Conservation (phyloP, 23 red algal species). For the Agarophyton chilense region DNA sequence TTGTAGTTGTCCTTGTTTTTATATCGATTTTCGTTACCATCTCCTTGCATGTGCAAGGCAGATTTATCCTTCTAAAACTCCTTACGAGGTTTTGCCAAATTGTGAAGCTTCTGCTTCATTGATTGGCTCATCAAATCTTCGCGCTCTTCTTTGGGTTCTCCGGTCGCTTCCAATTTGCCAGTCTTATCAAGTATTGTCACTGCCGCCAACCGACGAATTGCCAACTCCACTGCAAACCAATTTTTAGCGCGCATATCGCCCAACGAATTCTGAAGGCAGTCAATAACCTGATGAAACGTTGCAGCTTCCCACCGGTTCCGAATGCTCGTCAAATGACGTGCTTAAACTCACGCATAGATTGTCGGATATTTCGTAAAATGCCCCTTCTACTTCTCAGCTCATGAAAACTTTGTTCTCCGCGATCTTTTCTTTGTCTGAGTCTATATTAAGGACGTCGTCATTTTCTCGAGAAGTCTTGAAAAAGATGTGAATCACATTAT, state of each 20-base stretch:
- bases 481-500: not conserved
- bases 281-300: not conserved
- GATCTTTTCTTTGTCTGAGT: not conserved
- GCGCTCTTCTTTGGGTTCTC: not conserved
- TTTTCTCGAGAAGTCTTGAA: too few relatives aligned
- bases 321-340: not conserved
- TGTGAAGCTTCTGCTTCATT: not conserved
- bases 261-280: not conserved
- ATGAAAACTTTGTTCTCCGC: not conserved
- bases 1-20: too few relatives aligned
- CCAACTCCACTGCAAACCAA: not conserved
- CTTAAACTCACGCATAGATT: not conserved
- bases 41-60: too few relatives aligned
- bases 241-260: constrained; percentile 4
- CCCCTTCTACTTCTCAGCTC: constrained; percentile 7
- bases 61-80: too few relatives aligned
- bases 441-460: constrained; percentile 11
- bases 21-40: too few relatives aligned
- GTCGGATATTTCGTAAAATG: constrained; percentile 29
- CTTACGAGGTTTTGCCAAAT: too few relatives aligned
- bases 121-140: not conserved
- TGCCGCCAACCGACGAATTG: not conserved
- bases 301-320: not conserved
- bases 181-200: constrained; percentile 8
- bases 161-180: not conserved